Conservation (phyloP, 352 stramenopile genomes). For the Phytopythium ostracodes region DNA sequence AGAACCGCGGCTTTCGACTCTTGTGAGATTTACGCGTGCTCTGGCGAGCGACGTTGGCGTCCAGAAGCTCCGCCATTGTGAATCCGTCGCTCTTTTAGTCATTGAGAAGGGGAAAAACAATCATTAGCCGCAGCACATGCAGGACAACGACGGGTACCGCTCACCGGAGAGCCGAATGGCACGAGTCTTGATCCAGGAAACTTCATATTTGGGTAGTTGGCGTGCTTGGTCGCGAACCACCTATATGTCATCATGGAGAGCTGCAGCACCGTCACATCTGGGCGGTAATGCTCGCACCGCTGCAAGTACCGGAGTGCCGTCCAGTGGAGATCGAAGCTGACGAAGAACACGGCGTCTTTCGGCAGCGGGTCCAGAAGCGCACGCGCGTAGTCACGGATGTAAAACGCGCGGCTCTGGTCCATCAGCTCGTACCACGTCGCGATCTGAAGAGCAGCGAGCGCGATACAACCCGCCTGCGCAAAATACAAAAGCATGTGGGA, state of each 20-base stretch:
- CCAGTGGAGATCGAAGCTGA: conserved; percentile 93
- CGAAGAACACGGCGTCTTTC: conserved; percentile 74
- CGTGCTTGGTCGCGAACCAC: conserved; percentile 76
- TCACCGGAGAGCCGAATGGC: conserved; percentile 29
- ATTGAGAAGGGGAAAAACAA: not conserved
- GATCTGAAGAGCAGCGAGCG: conserved; percentile 26
- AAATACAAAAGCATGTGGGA: not conserved
- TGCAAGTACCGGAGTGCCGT: conserved; percentile 90
- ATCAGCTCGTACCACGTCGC: conserved; percentile 38
- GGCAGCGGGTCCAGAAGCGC: conserved; percentile 86
- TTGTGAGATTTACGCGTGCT: conserved; percentile 1
- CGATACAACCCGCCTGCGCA: conserved; percentile 14
- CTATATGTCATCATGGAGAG: conserved; percentile 89
- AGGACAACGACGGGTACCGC: not conserved
- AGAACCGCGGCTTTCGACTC: conserved; percentile 43
- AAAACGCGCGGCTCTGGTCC: conserved; percentile 46
- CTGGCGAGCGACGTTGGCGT: conserved; percentile 26
- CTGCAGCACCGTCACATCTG: conserved; percentile 85
- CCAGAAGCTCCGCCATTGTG: conserved; percentile 38
- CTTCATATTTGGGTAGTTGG: conserved; percentile 54
- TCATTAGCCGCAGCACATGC: not conserved
- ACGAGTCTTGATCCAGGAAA: conserved; percentile 60
- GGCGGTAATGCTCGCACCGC: conserved; percentile 66
- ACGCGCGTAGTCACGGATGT: conserved; percentile 85
- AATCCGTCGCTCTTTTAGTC: conserved; percentile 36